Evolutionary conservation across 345 rosid genomes (phyloP).

Genomic region (Eucalyptus erythrocorys): DNA sequence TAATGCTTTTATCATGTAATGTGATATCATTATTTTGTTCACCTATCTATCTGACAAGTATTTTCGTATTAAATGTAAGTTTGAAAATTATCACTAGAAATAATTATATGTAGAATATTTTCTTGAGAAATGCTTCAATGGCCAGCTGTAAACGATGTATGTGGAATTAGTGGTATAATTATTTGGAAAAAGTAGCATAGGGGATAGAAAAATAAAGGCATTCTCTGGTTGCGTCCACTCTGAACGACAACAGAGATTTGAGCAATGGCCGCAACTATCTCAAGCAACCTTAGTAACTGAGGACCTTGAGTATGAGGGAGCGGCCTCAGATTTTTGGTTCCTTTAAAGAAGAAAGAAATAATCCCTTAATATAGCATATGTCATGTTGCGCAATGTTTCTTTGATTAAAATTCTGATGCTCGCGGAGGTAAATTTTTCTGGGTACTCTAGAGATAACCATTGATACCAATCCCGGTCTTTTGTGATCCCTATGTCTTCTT

Average conservation of each 20-base stretch:
- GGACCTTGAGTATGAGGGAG: not conserved
- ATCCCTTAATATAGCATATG: not conserved
- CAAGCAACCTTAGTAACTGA: not conserved
- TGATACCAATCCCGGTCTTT: not conserved
- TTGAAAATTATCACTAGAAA: not conserved
- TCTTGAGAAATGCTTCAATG: not conserved
- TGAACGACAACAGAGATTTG: not conserved
- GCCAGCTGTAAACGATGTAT: not conserved
- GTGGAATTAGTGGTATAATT: not conserved
- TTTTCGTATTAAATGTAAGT: not conserved
- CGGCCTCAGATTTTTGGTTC: not conserved
- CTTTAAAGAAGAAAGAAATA: not conserved
- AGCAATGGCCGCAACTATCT: not conserved
- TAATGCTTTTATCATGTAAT: not conserved
- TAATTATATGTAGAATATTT: not conserved
- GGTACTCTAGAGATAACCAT: not conserved
- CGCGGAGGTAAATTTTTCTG: not conserved
- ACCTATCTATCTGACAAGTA: not conserved
- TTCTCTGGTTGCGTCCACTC: not conserved
- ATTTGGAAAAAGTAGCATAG: not conserved
- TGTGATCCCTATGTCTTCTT: not conserved
- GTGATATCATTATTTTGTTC: not conserved
- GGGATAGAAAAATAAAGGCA: not conserved
- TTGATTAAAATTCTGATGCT: not conserved
- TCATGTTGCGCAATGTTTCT: not conserved